These are phyloP conservation scores for Cardamine occulta DNA, from an alignment of 345 rosid genomes.

Conservation along the genomic window DNA sequence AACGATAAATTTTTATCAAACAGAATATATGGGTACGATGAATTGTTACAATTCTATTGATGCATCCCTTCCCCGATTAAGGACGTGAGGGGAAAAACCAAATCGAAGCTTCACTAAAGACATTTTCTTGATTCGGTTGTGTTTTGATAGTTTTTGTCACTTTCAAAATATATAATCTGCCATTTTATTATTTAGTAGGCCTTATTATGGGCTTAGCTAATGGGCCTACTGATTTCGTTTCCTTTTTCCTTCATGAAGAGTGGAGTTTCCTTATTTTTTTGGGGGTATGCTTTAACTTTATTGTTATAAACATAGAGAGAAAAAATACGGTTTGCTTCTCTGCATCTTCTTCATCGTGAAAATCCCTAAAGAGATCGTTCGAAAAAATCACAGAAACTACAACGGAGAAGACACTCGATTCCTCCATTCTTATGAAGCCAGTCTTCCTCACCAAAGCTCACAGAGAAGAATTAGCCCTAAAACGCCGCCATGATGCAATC, in stretches of 20 bases:
- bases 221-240: background rate
- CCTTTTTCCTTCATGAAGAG: no score
- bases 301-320: background rate
- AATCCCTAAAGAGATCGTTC: slow-evolving; percentile 28
- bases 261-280: background rate
- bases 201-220: background rate
- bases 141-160: background rate
- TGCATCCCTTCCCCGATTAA: background rate
- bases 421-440: slow-evolving; percentile 46
- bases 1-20: no score
- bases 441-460: slow-evolving; percentile 64
- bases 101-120: background rate
- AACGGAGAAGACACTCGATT: slow-evolving; percentile 20
- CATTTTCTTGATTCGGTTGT: background rate
- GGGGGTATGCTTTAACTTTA: background rate
- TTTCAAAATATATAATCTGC: background rate
- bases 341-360: background rate
- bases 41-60: background rate
- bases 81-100: no score
- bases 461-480: slow-evolving; percentile 69
- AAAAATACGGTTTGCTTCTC: background rate
- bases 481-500: slow-evolving; percentile 74
- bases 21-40: no score
- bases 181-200: background rate
- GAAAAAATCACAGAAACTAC: slow-evolving; percentile 30